Percentiles rank a stretch among this genome's conserved stretches.
These are phyloP conservation scores for Aspergillus homomorphus DNA, from an alignment of 495 filamentous ascomycete genomes.

Conservation along the genomic window DNA sequence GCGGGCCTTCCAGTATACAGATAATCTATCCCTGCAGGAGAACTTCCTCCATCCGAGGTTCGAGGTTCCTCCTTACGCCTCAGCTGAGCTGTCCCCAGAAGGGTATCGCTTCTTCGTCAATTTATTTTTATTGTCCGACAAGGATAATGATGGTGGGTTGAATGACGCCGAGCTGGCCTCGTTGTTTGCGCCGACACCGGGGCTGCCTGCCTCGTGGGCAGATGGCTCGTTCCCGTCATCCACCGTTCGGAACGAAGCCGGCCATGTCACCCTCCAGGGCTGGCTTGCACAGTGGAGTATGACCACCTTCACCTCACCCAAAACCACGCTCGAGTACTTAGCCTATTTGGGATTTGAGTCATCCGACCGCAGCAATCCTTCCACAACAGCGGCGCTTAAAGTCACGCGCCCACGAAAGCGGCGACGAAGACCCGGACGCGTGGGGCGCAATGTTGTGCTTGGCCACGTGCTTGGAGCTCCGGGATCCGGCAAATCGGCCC, in stretches of 20 bases:
- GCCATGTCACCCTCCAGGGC: slow-evolving; percentile 91
- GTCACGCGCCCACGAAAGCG: slow-evolving; percentile 87
- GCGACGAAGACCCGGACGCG: slow-evolving; percentile 71
- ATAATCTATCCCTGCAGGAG: slow-evolving; percentile 85
- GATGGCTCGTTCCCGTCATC: slow-evolving; percentile 93
- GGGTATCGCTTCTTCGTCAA: slow-evolving; percentile 98
- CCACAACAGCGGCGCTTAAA: slow-evolving; percentile 79
- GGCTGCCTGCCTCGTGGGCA: slow-evolving; percentile 78
- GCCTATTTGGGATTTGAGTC: slow-evolving; percentile 89
- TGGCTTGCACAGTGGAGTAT: slow-evolving; percentile 99
- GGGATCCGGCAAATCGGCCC: slow-evolving; percentile 80
- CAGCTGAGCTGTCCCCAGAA: slow-evolving; percentile 88
- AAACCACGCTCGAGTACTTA: slow-evolving; percentile 90
- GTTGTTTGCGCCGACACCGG: slow-evolving; percentile 90
- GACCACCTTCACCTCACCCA: slow-evolving; percentile 95
- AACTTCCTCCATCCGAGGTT: slow-evolving; percentile 90
- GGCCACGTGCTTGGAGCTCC: slow-evolving; percentile 89
- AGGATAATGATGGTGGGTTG: slow-evolving; percentile 94
- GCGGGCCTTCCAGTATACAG: slow-evolving; percentile 94
- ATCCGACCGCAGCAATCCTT: slow-evolving; percentile 58
- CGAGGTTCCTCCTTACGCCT: slow-evolving; percentile 85
- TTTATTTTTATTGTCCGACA: slow-evolving; percentile 89
- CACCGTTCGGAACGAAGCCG: slow-evolving; percentile 91
- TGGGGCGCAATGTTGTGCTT: slow-evolving; percentile 93
- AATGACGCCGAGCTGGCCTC: slow-evolving; percentile 79